Percentiles rank a stretch among this genome's conserved stretches.
These are phyloP conservation scores for Cladorrhinum sp. DNA, from an alignment of 2,329 filamentous ascomycete species.

Conservation along the genomic window DNA sequence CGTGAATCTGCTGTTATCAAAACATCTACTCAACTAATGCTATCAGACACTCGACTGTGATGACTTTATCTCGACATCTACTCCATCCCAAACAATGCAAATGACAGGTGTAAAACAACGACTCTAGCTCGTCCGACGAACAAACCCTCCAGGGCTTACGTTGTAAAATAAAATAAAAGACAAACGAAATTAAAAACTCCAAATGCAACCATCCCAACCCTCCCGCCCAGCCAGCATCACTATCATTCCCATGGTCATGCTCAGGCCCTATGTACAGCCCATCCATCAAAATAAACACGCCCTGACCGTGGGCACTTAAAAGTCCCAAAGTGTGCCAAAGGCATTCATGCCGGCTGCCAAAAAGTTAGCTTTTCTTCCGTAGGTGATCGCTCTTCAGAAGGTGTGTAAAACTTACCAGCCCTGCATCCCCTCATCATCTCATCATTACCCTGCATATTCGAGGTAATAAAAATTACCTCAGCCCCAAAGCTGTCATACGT, in stretches of 20 bases:
- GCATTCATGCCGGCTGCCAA: slow-evolving; percentile 2
- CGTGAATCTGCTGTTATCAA: not conserved
- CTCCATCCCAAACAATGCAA: not conserved
- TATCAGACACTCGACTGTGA: not conserved
- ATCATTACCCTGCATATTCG: slow-evolving; percentile 40
- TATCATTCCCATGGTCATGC: not conserved
- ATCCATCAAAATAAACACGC: not conserved
- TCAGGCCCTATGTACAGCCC: not conserved
- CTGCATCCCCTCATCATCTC: slow-evolving; percentile 43
- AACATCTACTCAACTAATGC: not conserved
- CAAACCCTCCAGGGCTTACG: not conserved
- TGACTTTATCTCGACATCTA: not conserved
- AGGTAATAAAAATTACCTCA: slow-evolving; percentile 43
- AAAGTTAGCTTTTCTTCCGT: not conserved
- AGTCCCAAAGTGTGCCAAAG: slow-evolving; percentile 8
- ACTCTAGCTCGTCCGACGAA: not conserved
- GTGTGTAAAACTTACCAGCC: slow-evolving; percentile 37
- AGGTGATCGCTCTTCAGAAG: no score
- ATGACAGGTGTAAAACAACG: not conserved
- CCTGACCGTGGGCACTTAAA: not conserved
- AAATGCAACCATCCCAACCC: not conserved
- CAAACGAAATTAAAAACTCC: not conserved
- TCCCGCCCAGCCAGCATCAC: not conserved
- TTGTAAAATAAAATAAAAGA: not conserved
- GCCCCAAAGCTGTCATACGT: slow-evolving; percentile 39